phyloP scores from a whole-genome alignment of 805 yeast genomes.

The Jamesozyma piceae region DNA sequence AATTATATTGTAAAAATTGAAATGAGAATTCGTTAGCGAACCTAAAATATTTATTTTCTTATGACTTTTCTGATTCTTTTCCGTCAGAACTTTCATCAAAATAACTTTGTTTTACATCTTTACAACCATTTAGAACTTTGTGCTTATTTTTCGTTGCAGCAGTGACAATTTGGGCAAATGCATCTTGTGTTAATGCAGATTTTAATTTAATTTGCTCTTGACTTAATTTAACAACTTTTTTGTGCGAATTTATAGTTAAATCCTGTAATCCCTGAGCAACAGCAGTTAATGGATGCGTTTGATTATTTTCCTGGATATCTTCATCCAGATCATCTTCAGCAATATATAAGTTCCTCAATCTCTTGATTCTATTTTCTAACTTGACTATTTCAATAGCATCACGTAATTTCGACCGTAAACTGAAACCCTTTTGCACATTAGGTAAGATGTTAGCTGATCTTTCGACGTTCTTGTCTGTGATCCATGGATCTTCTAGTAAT shows the following conservation, averaged over 20 bases:
- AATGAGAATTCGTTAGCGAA: too few relatives aligned
- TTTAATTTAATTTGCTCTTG: slow-evolving; percentile 21
- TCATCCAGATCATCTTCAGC: slow-evolving; percentile 34
- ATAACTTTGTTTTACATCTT: too few relatives aligned
- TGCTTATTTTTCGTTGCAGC: slow-evolving; percentile 59
- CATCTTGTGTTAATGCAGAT: slow-evolving; percentile 38
- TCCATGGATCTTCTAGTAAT: slow-evolving; percentile 69
- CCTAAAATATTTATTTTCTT: too few relatives aligned
- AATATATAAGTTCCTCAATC: slow-evolving; percentile 50
- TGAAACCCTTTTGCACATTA: slow-evolving; percentile 66
- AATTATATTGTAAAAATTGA: too few relatives aligned
- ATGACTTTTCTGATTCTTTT: too few relatives aligned
- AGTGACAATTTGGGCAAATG: slow-evolving; percentile 61
- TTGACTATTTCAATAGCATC: slow-evolving; percentile 80
- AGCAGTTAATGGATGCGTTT: slow-evolving; percentile 12
- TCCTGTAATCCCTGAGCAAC: slow-evolving; percentile 15
- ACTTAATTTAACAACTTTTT: slow-evolving; percentile 6
- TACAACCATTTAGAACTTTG: slow-evolving; percentile 19
- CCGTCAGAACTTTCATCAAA: too few relatives aligned
- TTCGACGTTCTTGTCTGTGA: slow-evolving; percentile 38
- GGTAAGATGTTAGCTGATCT: slow-evolving; percentile 65
- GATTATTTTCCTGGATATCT: slow-evolving; percentile 23
- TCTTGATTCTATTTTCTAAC: slow-evolving; percentile 67
- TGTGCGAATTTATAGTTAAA: slow-evolving; percentile 7
- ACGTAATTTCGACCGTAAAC: slow-evolving; percentile 74